A percentile compares a stretch with the other conserved stretches of the same genome.
phyloP scores from a whole-genome alignment of 2,329 filamentous ascomycete species.

The Fusarium tricinctum region DNA sequence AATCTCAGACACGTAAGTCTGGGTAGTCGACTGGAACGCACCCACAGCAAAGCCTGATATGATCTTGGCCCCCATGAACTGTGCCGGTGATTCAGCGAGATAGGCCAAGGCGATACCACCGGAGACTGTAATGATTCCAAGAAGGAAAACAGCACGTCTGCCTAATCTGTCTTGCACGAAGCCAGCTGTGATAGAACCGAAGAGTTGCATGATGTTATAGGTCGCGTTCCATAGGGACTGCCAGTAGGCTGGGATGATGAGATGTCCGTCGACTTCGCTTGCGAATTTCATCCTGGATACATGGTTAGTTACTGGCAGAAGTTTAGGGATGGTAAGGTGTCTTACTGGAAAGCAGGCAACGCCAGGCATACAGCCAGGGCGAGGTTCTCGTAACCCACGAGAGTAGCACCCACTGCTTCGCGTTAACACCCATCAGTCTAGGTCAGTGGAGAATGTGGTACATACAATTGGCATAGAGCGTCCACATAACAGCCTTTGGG shows the following conservation, averaged over 20 bases:
- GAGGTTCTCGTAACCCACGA: constrained; percentile 15
- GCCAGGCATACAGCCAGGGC: constrained; percentile 15
- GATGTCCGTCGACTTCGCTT: constrained; percentile 7
- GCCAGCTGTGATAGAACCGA: constrained; percentile 4
- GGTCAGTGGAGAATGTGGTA: rapidly evolving
- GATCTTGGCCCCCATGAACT: constrained; percentile 29
- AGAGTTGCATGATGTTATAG: constrained; percentile 25
- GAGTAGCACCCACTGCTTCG: constrained; percentile 7
- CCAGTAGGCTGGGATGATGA: constrained; percentile 26
- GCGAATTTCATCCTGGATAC: constrained; percentile 4
- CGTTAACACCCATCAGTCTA: not conserved
- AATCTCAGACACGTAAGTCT: constrained; percentile 27
- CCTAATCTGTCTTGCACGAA: constrained; percentile 11
- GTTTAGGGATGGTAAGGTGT: rapidly evolving
- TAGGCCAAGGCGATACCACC: constrained; percentile 6
- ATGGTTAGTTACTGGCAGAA: not conserved
- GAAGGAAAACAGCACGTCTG: constrained; percentile 1
- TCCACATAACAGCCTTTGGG: constrained; percentile 15
- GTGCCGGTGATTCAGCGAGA: constrained; percentile 16
- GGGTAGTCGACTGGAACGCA: constrained; percentile 19
- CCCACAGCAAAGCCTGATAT: constrained; percentile 20
- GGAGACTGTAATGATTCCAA: constrained; percentile 10
- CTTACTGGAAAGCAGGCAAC: constrained; percentile 19
- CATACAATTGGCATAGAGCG: constrained; percentile 4
- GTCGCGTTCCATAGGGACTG: constrained; percentile 18